These are phyloP conservation scores for Francoa sonchifolia DNA, from an alignment of 441 rosid genomes.

Conservation along the genomic window DNA sequence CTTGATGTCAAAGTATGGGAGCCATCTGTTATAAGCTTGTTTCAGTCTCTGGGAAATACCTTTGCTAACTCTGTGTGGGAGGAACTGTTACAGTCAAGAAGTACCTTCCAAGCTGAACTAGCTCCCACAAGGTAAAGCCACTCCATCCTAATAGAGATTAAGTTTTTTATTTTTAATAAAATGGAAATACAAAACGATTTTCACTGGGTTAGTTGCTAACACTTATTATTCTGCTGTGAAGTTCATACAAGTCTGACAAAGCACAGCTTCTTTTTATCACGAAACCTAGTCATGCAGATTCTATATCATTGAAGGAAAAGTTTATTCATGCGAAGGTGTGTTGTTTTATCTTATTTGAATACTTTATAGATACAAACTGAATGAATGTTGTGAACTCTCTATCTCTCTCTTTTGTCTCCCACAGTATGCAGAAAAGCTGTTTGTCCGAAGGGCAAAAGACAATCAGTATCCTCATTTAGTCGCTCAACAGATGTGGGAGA, in stretches of 20 bases:
- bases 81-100: constrained; percentile 79
- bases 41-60: constrained; percentile 92
- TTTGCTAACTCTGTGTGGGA: constrained; percentile 97
- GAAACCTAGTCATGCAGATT: constrained; percentile 66
- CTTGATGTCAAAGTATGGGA: constrained; percentile 99
- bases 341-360: constrained; percentile 1
- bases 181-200: constrained; percentile 7
- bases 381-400: neutral
- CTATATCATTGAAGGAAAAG: constrained; percentile 89
- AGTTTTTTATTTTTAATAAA: constrained; percentile 6
- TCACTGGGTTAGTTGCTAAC: constrained; percentile 17
- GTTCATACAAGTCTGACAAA: constrained; percentile 48
- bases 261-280: constrained; percentile 44
- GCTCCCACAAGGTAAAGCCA: constrained; percentile 48
- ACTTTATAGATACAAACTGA: too few relatives aligned
- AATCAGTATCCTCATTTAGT: constrained; percentile 36
- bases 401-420: constrained; percentile 7
- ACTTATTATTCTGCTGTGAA: constrained; percentile 23
- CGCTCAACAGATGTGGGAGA: constrained; percentile 84
- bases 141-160: constrained; percentile 8
- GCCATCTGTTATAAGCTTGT: constrained; percentile 85
- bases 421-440: constrained; percentile 92
- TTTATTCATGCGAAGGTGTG: constrained; percentile 93
- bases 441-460: constrained; percentile 68
- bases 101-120: constrained; percentile 62